Conservation (phyloP, 225 moss, liverwort and hornwort species). For the Marchantia paleacea region DNA sequence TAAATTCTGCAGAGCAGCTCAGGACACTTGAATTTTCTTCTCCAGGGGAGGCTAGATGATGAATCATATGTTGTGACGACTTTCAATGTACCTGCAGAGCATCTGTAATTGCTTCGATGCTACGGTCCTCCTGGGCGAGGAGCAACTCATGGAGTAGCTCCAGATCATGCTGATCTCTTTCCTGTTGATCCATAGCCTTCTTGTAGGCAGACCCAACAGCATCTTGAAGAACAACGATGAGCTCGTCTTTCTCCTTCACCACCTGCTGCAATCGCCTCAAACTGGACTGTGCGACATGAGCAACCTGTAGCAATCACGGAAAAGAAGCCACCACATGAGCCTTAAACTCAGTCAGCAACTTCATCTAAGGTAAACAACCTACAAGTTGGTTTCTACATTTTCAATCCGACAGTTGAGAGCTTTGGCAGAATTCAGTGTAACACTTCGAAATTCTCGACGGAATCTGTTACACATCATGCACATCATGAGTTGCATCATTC, state of each 20-base stretch:
- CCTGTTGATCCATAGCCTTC: conserved; percentile 47
- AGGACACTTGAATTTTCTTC: neutral
- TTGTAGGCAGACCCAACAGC: conserved; percentile 43
- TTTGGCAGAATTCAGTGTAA: too few relatives aligned
- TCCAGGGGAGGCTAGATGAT: neutral
- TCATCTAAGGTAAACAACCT: too few relatives aligned
- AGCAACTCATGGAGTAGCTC: conserved; percentile 52
- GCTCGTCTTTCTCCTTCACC: conserved; percentile 60
- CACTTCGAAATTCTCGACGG: too few relatives aligned
- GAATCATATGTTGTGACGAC: neutral
- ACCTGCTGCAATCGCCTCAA: conserved; percentile 51
- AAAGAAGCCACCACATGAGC: neutral
- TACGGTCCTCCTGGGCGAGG: conserved; percentile 29
- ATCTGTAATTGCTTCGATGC: conserved; percentile 24
- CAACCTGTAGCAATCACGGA: conserved; percentile 25
- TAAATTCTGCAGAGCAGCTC: too few relatives aligned
- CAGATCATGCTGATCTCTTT: conserved; percentile 44
- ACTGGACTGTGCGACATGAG: conserved; percentile 46
- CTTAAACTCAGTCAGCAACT: too few relatives aligned
- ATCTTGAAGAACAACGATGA: conserved; percentile 54
- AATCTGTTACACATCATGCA: too few relatives aligned
- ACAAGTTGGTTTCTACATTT: too few relatives aligned
- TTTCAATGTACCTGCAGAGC: conserved; percentile 41
- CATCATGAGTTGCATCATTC: too few relatives aligned
- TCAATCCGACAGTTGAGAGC: too few relatives aligned